Evolutionary conservation across 1,284 basidiomycete genomes (phyloP).

Genomic region (Somion occarium): DNA sequence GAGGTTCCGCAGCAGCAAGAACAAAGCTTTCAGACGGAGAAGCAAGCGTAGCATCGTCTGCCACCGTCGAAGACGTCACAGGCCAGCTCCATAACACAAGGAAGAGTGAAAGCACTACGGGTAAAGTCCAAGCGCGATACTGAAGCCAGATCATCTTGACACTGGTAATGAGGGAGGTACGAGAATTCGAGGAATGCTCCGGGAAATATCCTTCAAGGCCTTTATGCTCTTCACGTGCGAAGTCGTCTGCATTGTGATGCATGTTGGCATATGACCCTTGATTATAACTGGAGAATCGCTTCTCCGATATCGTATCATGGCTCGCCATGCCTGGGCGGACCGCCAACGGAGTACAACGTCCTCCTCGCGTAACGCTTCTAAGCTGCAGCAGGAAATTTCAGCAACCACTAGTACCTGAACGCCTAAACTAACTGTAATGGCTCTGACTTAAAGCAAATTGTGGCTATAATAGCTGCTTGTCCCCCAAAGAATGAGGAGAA

Average conservation of each 20-base stretch:
- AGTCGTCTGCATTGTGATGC: not conserved
- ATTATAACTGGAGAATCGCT: not conserved
- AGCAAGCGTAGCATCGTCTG: not conserved
- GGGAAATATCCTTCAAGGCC: not conserved
- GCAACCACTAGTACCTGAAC: no score
- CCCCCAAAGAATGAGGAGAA: no score
- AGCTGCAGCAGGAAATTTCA: no score
- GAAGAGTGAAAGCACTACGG: constrained; percentile 9
- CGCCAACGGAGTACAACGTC: no score
- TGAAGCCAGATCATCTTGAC: constrained; percentile 6
- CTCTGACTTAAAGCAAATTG: no score
- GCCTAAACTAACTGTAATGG: no score
- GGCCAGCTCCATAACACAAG: constrained; percentile 14
- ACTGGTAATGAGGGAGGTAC: not conserved
- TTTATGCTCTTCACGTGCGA: not conserved
- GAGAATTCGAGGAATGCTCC: not conserved
- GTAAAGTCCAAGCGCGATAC: constrained; percentile 11
- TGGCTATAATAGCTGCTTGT: no score
- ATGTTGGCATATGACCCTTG: not conserved
- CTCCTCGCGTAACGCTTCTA: no score
- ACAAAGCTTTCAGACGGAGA: not conserved
- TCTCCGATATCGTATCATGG: not conserved
- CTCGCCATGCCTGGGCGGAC: not conserved
- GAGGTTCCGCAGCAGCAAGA: constrained; percentile 16
- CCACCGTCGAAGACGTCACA: not conserved